A percentile compares a stretch with the other conserved stretches of the same genome.
Evolutionary conservation across 2,329 filamentous ascomycete species (phyloP).

Genomic region (Fusarium sp.): DNA sequence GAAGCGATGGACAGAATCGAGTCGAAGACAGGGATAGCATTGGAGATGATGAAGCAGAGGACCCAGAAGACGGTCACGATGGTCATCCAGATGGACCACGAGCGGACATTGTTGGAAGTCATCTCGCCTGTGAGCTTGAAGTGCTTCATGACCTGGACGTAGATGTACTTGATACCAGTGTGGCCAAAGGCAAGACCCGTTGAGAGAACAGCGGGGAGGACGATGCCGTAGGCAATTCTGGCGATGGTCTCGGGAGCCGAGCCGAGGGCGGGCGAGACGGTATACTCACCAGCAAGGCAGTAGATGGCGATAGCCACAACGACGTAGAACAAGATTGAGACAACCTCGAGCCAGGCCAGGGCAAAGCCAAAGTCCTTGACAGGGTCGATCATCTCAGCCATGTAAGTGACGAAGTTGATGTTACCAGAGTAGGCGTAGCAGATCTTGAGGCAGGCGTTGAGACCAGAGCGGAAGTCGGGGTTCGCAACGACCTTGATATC

Average conservation of each 20-base stretch:
- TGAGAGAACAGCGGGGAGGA: slow-evolving; percentile 51
- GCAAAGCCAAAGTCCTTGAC: slow-evolving; percentile 53
- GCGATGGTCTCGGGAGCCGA: slow-evolving; percentile 44
- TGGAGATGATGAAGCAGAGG: slow-evolving; percentile 55
- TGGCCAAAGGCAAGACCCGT: slow-evolving; percentile 55
- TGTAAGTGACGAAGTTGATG: slow-evolving; percentile 56
- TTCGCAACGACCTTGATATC: slow-evolving; percentile 51
- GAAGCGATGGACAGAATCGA: slow-evolving; percentile 57
- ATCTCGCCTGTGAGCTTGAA: slow-evolving; percentile 54
- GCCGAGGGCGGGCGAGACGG: slow-evolving; percentile 49
- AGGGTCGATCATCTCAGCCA: slow-evolving; percentile 56
- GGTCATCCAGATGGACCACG: slow-evolving; percentile 56
- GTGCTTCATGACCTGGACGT: slow-evolving; percentile 54
- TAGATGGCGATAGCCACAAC: slow-evolving; percentile 50
- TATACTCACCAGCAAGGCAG: slow-evolving; percentile 50
- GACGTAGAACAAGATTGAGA: slow-evolving; percentile 49
- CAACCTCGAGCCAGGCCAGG: slow-evolving; percentile 44
- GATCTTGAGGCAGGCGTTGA: slow-evolving; percentile 55
- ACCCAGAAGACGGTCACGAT: slow-evolving; percentile 56
- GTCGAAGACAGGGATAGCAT: slow-evolving; percentile 57
- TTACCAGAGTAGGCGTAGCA: slow-evolving; percentile 58
- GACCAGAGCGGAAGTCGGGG: slow-evolving; percentile 53
- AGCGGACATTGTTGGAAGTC: slow-evolving; percentile 53
- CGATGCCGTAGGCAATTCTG: slow-evolving; percentile 53
- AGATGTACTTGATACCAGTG: slow-evolving; percentile 55